These are phyloP conservation scores for Udeniomyces megalosporus DNA, from an alignment of 768 basidiomycete species.

Conservation along the genomic window DNA sequence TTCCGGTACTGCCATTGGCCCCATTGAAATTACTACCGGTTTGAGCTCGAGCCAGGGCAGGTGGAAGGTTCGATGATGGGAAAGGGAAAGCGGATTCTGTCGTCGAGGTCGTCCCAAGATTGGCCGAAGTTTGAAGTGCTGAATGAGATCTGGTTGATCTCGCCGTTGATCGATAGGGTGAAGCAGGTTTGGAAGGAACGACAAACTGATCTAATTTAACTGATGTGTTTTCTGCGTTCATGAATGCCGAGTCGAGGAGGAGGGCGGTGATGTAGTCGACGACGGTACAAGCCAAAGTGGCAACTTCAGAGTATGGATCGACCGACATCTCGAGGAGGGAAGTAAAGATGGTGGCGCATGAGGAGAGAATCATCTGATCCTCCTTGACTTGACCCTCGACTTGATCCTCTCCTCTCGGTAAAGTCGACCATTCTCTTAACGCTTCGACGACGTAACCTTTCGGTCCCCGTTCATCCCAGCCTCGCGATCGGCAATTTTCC, in stretches of 20 bases:
- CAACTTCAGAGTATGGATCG: conserved; percentile 85
- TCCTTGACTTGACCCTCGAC: conserved; percentile 39
- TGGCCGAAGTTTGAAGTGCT: conserved; percentile 2
- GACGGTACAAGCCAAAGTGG: conserved; percentile 73
- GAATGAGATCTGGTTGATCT: conserved; percentile 16
- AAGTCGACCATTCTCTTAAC: conserved; percentile 52
- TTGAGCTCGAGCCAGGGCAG: neutral
- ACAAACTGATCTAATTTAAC: conserved; percentile 28
- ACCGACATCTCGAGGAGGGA: conserved; percentile 75
- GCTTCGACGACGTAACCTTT: conserved; percentile 62
- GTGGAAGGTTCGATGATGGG: neutral
- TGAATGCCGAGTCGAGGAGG: conserved; percentile 75
- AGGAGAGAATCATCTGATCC: conserved; percentile 68
- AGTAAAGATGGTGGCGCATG: conserved; percentile 83
- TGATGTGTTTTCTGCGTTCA: conserved; percentile 50
- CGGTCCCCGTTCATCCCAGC: conserved; percentile 17
- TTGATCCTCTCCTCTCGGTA: conserved; percentile 37
- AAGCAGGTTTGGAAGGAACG: neutral
- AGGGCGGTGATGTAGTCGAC: conserved; percentile 84
- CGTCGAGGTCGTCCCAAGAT: neutral
- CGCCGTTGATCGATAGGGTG: conserved; percentile 11
- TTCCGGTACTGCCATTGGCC: no score
- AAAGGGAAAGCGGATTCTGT: conserved; percentile 9
- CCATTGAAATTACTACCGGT: no score
- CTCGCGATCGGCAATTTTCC: conserved; percentile 31